Conservation (phyloP, 768 basidiomycete species). For the Suillus cothurnatus region DNA sequence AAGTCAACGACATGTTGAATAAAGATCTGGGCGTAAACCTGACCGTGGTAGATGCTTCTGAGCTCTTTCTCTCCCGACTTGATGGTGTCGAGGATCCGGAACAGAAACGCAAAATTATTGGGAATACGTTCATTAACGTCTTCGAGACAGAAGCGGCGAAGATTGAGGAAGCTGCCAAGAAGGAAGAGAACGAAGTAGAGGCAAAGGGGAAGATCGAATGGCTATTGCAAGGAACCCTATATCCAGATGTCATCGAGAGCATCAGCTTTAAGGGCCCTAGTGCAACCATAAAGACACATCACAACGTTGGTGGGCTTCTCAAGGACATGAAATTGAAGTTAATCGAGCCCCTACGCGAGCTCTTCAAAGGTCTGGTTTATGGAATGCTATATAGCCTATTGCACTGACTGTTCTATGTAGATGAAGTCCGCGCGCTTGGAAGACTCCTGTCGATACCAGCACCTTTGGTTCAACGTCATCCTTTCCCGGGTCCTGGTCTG, state of each 20-base stretch:
- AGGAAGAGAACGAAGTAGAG: slow-evolving; percentile 68
- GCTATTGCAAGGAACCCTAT: slow-evolving; percentile 96
- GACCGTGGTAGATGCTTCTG: slow-evolving; percentile 94
- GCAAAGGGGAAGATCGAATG: slow-evolving; percentile 94
- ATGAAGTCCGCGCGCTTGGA: slow-evolving; percentile 94
- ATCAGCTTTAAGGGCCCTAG: slow-evolving; percentile 99
- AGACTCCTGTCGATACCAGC: slow-evolving; percentile 89
- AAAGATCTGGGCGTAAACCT: slow-evolving; percentile 94
- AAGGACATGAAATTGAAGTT: slow-evolving; percentile 99
- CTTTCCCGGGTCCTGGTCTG: slow-evolving; percentile 97
- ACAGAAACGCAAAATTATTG: slow-evolving; percentile 96
- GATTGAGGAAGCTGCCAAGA: slow-evolving; percentile 80
- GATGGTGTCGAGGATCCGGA: slow-evolving; percentile 95
- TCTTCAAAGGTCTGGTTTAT: slow-evolving; percentile 85
- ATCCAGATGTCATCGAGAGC: slow-evolving; percentile 98
- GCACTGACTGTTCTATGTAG: slow-evolving; percentile 40
- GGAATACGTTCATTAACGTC: slow-evolving; percentile 97
- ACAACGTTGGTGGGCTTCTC: slow-evolving; percentile 95
- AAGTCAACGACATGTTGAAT: slow-evolving; percentile 93
- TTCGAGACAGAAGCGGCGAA: slow-evolving; percentile 94
- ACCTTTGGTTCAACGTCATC: slow-evolving; percentile 93
- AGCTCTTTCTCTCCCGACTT: slow-evolving; percentile 87
- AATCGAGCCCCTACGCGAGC: slow-evolving; percentile 94
- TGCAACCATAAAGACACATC: slow-evolving; percentile 99
- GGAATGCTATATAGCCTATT: not conserved